Base-by-base conservation (phyloP, 345 rosid species). In the Boechera retrofracta region DNA sequence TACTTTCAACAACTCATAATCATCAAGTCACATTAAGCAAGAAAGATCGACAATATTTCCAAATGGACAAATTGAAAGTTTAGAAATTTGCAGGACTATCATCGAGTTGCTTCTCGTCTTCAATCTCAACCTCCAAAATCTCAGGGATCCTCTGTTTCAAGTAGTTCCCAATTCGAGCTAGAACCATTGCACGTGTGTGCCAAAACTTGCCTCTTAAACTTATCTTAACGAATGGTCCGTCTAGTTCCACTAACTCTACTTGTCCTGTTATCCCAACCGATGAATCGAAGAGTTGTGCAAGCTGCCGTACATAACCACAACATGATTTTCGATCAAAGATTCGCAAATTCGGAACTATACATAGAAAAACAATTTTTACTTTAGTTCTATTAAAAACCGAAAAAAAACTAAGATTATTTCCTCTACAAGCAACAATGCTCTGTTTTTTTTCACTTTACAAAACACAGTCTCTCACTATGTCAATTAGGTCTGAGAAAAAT, bases 71-170 rank as follows among this genome's bases (percentile, higher is more conserved):
- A 6, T 1, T 0, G 5, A 8, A 16, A 38, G n/a, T 36, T 64
- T 55, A 91, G 78, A 92, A 94, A 76, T 86, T 92, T 45, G 83
- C 97, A 63, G 97, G 98, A 81, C 97, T 90, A 75, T 92, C 97
- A 58, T 90, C 97, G 74, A 94, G 80, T 76, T 90, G 96, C 52
- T 83, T 89, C 88, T 91, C 96, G 79, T 92, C 93, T 82, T 94
- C 97, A 54, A 92, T 87, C 49, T 88, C 93, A 49, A 92, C 97
- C 84, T 92, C 97, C 78, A 91, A 66, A 68, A 94, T 91, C 83
- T 94, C 98, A n/a, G 98, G 97, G 78, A 94, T 94, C 67, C 97
- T 88, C 81, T 90, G 95, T 88, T 88, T 92, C 85, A 94, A 73
- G 79, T 89, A 92, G 81, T 94, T 94, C 16, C 91, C 97, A 42